Conservation (phyloP, 2,329 filamentous ascomycete species). For the Aspergillus aculeatinus region DNA sequence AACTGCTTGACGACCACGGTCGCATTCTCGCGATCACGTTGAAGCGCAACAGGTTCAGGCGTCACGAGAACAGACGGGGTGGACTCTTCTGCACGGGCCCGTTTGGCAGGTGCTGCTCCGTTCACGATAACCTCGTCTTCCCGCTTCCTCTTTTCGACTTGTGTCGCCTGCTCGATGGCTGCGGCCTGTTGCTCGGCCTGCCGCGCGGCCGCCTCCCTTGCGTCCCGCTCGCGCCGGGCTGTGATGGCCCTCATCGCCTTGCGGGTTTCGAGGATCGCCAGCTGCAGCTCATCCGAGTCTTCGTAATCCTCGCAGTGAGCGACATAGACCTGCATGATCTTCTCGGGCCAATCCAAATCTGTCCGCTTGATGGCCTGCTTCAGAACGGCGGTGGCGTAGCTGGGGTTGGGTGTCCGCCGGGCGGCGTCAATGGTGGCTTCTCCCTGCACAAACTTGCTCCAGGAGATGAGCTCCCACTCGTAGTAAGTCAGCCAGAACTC, state of each 20-base stretch:
- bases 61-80: slow-evolving; percentile 29
- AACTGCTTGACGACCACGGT: slow-evolving; percentile 79
- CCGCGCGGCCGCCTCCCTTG: slow-evolving; percentile 53
- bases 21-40: slow-evolving; percentile 87
- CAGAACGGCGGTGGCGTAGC: slow-evolving; percentile 72
- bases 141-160: slow-evolving; percentile 67
- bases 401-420: slow-evolving; percentile 64
- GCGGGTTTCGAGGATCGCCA: slow-evolving; percentile 70
- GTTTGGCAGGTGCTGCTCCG: slow-evolving; percentile 61
- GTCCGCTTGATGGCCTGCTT: slow-evolving; percentile 63
- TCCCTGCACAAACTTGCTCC: slow-evolving; percentile 57
- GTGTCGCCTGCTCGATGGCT: slow-evolving; percentile 24
- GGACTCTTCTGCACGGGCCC: slow-evolving; percentile 54
- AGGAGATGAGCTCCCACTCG: slow-evolving; percentile 81
- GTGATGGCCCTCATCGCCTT: slow-evolving; percentile 64
- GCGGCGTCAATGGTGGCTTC: slow-evolving; percentile 54
- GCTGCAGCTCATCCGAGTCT: slow-evolving; percentile 69
- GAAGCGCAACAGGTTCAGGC: slow-evolving; percentile 46
- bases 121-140: slow-evolving; percentile 56
- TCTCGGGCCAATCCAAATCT: slow-evolving; percentile 52
- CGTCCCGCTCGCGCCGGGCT: slow-evolving; percentile 66
- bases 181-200: slow-evolving; percentile 24
- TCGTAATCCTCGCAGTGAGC: slow-evolving; percentile 82
- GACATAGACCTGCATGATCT: slow-evolving; percentile 48
- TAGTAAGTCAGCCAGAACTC: slow-evolving; percentile 96